A percentile compares a stretch with the other conserved stretches of the same genome.
phyloP scores from a whole-genome alignment of 31 red algal species.

The Porphyra umbilicalis region DNA sequence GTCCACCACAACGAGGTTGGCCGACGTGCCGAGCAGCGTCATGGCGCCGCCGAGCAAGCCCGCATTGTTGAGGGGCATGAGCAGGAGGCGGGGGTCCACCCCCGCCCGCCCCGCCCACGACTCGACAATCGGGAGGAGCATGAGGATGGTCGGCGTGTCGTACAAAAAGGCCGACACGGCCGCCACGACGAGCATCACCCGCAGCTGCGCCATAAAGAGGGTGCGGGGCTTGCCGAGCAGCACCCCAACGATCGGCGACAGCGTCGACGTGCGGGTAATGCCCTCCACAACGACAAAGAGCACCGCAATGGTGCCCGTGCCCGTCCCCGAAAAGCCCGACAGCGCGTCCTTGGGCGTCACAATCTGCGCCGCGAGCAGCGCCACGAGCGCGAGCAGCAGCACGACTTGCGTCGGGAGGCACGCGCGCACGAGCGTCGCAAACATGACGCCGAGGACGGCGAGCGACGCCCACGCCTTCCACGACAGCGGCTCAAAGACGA shows the following conservation, averaged over 20 bases:
- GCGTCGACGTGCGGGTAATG: constrained; percentile 9
- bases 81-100: constrained; percentile 16
- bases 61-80: constrained; percentile 50
- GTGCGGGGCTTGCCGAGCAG: constrained; percentile 12
- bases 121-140: constrained; percentile 36
- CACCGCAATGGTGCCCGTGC: constrained; percentile 10
- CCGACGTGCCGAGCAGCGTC: constrained; percentile 38
- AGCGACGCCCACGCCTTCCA: constrained; percentile 21
- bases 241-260: constrained; percentile 3
- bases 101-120: constrained; percentile 19
- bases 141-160: constrained; percentile 42
- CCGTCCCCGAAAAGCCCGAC: constrained; percentile 8
- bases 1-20: constrained; percentile 36
- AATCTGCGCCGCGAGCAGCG: constrained; percentile 10
- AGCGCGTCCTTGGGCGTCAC: constrained; percentile 9
- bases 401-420: constrained; percentile 10
- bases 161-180: constrained; percentile 40
- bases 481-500: constrained; percentile 14
- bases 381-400: neutral
- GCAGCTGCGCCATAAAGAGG: constrained; percentile 10
- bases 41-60: constrained; percentile 26
- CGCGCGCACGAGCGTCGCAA: constrained; percentile 3
- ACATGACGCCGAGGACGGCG: constrained; percentile 3
- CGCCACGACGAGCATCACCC: constrained; percentile 15
- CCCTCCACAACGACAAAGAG: constrained; percentile 30